These are phyloP conservation scores for Tagetes patula DNA, from an alignment of 129 eudicot species.

Conservation along the genomic window DNA sequence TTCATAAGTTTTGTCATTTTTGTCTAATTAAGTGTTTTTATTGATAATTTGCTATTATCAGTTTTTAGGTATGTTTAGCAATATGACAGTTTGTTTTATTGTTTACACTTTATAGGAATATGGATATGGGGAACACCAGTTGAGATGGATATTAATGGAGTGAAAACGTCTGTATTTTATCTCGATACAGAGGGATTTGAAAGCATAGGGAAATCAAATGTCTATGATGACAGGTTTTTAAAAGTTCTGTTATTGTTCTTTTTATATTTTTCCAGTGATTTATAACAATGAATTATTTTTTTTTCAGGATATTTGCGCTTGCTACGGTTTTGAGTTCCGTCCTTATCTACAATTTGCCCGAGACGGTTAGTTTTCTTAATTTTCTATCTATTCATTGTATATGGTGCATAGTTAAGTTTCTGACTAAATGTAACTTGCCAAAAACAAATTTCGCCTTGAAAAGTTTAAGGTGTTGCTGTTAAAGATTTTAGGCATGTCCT, in stretches of 20 bases:
- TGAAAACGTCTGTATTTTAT: conserved; percentile 83
- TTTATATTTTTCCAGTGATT: background rate
- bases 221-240: conserved; percentile 91
- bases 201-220: conserved; percentile 96
- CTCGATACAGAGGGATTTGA: conserved; percentile 99
- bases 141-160: conserved; percentile 81
- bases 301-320: conserved; percentile 89
- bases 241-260: conserved; percentile 3
- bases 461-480: no score
- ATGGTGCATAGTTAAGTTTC: background rate
- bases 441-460: no score
- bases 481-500: background rate
- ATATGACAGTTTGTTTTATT: conserved; percentile 13
- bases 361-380: conserved; percentile 63
- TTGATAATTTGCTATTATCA: background rate
- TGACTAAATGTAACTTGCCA: background rate
- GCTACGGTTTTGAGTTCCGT: conserved; percentile 98
- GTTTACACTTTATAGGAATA: conserved; percentile 50
- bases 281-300: conserved; percentile 10
- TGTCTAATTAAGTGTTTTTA: background rate
- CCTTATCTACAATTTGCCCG: conserved; percentile 92
- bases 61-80: no score
- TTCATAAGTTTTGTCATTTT: background rate
- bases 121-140: conserved; percentile 98
- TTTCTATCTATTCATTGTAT: background rate